Evolutionary conservation across 1,284 basidiomycete genomes (phyloP), one percentile per base, ranked within the genome.

Genomic region (Ceratobasidium sp.): DNA sequence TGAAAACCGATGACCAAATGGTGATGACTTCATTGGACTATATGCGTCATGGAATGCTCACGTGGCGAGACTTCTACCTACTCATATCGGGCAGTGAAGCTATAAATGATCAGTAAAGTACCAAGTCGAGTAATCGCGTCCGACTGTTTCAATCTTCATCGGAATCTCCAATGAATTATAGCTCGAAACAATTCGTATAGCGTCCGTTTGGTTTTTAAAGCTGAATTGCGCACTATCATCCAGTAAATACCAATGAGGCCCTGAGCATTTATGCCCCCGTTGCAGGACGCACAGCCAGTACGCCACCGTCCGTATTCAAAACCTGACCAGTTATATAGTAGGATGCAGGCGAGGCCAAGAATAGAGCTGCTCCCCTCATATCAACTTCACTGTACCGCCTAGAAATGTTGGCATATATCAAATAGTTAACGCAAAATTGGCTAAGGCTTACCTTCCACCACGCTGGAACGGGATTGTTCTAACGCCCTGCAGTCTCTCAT

Each of bases 301-400:
- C 33, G 33, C 33, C 33, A 33, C 33, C 33, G 81, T 94, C 93
- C 50, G 94, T 88, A 26, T 90, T 84, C 61, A 94, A 87, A 81
- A 93, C 91, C 81, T 93, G 91, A 10, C 93, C 93, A 80, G 91
- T 93, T 78, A 88, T 90, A 82, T 93, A 94, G 62, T 87, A 89
- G 42, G 91, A 93, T 2, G 91, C 91, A 26, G 86, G 88, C 6
- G 93, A 93, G 3, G 88, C 91, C 10, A 94, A 87, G 82, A 93
- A 94, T 6, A 94, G 87, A 1, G 86, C 92, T 3, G 92, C 92
- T 10, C 91, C 93, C 13, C 91, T 92, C 84, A 94, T 90, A 82
- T 94, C 93, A 78, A 88, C 86, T 0, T 87, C 89, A 44, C 92
- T 94, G 76, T 12, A 26, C 15, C 10, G 15, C 33, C 33, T 33